Conservation (phyloP, 1,284 basidiomycete species). For the Pseudomicrostroma phylloplanum region DNA sequence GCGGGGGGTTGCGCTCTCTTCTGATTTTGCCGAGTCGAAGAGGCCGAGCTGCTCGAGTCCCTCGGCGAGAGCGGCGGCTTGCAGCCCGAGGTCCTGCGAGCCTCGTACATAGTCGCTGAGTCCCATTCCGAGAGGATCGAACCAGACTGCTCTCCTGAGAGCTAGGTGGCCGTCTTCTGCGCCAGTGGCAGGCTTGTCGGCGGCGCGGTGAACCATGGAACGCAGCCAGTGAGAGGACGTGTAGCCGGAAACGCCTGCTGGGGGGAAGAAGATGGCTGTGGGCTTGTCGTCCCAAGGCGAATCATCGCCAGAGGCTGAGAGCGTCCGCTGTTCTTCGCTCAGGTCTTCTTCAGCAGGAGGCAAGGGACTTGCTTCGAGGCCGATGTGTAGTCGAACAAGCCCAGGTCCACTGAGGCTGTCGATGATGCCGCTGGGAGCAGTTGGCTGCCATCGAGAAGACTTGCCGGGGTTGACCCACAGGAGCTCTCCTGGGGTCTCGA, state of each 20-base stretch:
- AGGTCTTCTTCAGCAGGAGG: neutral
- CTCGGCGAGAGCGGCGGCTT: constrained; percentile 23
- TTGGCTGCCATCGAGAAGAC: neutral
- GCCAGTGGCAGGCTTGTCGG: constrained; percentile 9
- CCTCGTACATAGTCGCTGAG: constrained; percentile 30
- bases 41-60: constrained; percentile 13
- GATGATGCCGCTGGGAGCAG: neutral
- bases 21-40: neutral
- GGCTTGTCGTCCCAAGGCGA: constrained; percentile 10
- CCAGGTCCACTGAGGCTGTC: neutral
- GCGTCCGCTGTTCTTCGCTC: neutral
- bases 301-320: neutral
- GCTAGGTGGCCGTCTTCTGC: constrained; percentile 31
- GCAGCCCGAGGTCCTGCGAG: constrained; percentile 18
- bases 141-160: constrained; percentile 29
- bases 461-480: constrained; percentile 16
- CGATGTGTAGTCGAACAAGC: neutral
- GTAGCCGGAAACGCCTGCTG: constrained; percentile 28
- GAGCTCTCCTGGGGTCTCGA: constrained; percentile 26
- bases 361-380: constrained; percentile 4
- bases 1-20: constrained; percentile 9
- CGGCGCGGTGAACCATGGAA: constrained; percentile 23
- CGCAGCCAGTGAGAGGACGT: constrained; percentile 28
- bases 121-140: constrained; percentile 33
- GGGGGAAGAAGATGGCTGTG: constrained; percentile 36